Conservation (phyloP, 148 eudicot genomes). For the Chenopodium suecicum region DNA sequence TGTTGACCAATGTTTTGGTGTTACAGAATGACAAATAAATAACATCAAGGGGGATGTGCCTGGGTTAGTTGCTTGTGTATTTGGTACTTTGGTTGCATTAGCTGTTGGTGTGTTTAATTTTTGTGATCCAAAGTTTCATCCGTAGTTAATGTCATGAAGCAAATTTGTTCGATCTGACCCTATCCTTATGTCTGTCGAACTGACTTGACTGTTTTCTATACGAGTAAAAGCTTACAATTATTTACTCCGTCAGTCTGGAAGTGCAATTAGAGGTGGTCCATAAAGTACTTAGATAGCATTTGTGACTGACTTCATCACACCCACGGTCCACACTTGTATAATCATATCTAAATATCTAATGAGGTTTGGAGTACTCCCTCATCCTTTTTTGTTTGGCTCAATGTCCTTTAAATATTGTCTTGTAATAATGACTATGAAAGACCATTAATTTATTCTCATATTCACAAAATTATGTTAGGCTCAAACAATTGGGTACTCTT, state of each 20-base stretch:
- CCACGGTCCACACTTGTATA: not conserved
- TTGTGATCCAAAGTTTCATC: not conserved
- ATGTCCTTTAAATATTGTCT: too few species aligned
- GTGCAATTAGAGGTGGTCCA: slow-evolving; percentile 8
- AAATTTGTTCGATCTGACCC: not conserved
- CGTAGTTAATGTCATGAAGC: not conserved
- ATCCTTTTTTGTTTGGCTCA: too few species aligned
- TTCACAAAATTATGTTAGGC: too few species aligned
- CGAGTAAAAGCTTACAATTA: not conserved
- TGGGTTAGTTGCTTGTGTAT: slow-evolving; percentile 2
- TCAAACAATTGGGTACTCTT: not conserved
- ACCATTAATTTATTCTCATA: too few species aligned
- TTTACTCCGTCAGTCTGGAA: not conserved
- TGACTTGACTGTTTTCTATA: not conserved
- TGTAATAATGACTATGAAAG: too few species aligned
- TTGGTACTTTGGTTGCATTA: slow-evolving; percentile 2
- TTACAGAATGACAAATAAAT: not conserved
- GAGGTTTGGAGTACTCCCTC: too few species aligned
- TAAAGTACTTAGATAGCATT: not conserved
- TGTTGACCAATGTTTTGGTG: slow-evolving; percentile 13
- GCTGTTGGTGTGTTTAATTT: not conserved
- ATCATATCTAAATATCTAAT: not conserved
- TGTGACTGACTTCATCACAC: not conserved
- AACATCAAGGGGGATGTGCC: too few species aligned
- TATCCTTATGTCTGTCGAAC: not conserved